These are phyloP conservation scores for Botrytis pseudocinerea DNA, from an alignment of 2,329 filamentous ascomycete genomes.

Conservation along the genomic window DNA sequence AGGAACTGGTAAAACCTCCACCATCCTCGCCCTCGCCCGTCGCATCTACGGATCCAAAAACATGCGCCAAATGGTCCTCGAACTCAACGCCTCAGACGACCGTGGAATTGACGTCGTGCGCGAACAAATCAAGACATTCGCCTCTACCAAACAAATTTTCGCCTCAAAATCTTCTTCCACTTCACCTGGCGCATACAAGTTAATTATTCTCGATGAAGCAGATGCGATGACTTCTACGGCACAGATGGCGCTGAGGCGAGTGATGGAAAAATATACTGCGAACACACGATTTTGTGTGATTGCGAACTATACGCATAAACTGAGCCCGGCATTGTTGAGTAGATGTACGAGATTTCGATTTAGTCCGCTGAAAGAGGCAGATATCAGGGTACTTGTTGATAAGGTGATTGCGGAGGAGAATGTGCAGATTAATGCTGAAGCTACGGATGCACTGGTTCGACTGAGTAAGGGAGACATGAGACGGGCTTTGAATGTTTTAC, in stretches of 20 bases:
- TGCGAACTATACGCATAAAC: conserved; percentile 97
- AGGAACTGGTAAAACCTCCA: conserved; percentile 96
- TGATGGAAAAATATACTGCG: conserved; percentile 99
- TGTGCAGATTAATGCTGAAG: conserved; percentile 79
- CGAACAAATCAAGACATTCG: conserved; percentile 99
- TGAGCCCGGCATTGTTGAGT: conserved; percentile 88
- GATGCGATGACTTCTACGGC: conserved; percentile 99
- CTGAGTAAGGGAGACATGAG: conserved; percentile 97
- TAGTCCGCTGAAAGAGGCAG: conserved; percentile 83
- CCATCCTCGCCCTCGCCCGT: conserved; percentile 86
- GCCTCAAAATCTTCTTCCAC: conserved; percentile 54
- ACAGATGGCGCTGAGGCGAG: conserved; percentile 93
- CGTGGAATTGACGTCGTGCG: conserved; percentile 96
- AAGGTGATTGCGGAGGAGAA: conserved; percentile 85
- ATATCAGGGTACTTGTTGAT: conserved; percentile 84
- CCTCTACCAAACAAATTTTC: conserved; percentile 97
- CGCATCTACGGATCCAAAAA: conserved; percentile 91
- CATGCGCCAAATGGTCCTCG: conserved; percentile 97
- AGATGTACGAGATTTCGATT: conserved; percentile 94
- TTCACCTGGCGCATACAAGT: conserved; percentile 76
- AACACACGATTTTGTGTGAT: conserved; percentile 99
- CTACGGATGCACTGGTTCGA: conserved; percentile 78
- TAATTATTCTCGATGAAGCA: conserved; percentile 98
- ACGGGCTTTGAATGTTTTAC: conserved; percentile 88
- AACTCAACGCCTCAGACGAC: conserved; percentile 96